phyloP scores from a whole-genome alignment of 1,284 basidiomycete genomes.

The Leccinum cinnamomeum region DNA sequence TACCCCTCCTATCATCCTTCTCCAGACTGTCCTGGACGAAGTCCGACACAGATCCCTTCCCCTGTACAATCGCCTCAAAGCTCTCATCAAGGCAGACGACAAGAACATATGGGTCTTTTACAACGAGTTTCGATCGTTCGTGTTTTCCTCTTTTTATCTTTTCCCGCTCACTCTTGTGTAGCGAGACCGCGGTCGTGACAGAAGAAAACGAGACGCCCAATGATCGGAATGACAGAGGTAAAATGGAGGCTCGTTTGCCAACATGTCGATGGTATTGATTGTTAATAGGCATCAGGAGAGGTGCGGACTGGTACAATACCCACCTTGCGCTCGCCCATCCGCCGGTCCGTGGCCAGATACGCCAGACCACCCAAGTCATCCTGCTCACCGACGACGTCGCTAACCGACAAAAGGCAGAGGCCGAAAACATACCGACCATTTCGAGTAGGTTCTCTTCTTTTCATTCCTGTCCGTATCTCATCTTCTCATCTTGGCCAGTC shows the following conservation, averaged over 20 bases:
- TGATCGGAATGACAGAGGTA: slow-evolving; percentile 90
- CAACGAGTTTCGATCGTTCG: slow-evolving; percentile 84
- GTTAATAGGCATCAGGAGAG: slow-evolving; percentile 74
- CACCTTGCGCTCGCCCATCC: slow-evolving; percentile 63
- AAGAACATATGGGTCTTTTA: slow-evolving; percentile 87
- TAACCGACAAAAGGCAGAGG: slow-evolving; percentile 76
- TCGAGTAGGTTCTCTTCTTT: slow-evolving; percentile 48
- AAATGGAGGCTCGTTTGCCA: background rate
- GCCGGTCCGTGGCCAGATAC: slow-evolving; percentile 49
- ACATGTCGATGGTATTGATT: background rate
- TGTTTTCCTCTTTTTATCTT: slow-evolving; percentile 11
- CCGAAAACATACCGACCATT: slow-evolving; percentile 62
- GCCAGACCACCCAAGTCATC: slow-evolving; percentile 61
- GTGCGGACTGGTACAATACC: slow-evolving; percentile 80
- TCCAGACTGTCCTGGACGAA: slow-evolving; percentile 97
- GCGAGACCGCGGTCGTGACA: slow-evolving; percentile 76
- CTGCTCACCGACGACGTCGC: slow-evolving; percentile 89
- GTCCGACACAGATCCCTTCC: slow-evolving; percentile 94
- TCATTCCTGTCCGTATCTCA: background rate
- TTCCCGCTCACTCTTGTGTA: slow-evolving; percentile 30
- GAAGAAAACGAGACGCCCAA: slow-evolving; percentile 82
- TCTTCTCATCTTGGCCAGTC: slow-evolving; percentile 43
- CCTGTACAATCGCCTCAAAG: slow-evolving; percentile 88
- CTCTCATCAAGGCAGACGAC: slow-evolving; percentile 78
- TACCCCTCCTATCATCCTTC: slow-evolving; percentile 77